Percentiles rank a stretch among this genome's conserved stretches.
phyloP scores from a whole-genome alignment of 108 stramenopile species.

The Epithemia pelagica region DNA sequence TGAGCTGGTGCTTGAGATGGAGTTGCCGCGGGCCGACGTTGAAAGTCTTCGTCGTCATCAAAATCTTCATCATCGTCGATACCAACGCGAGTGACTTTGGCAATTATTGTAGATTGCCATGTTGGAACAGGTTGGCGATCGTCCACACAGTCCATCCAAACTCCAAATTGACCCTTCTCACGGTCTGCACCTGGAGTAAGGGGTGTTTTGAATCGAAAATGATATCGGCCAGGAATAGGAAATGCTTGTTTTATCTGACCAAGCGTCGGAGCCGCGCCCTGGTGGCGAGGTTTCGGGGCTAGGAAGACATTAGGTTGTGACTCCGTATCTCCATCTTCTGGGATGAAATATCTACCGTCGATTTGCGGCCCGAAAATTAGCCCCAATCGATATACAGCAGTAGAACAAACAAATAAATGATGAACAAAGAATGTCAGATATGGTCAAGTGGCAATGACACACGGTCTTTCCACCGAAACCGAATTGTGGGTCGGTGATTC shows the following conservation, averaged over 20 bases:
- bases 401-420: no score
- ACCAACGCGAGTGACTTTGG: slow-evolving; percentile 70
- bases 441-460: no score
- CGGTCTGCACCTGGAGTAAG: slow-evolving; percentile 72
- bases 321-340: slow-evolving; percentile 91
- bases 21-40: slow-evolving; percentile 20
- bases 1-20: slow-evolving; percentile 1
- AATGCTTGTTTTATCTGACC: slow-evolving; percentile 77
- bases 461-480: no score
- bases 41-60: slow-evolving; percentile 38
- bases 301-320: slow-evolving; percentile 89
- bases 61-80: slow-evolving; percentile 68
- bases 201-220: slow-evolving; percentile 94
- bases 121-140: slow-evolving; percentile 64
- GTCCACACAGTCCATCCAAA: slow-evolving; percentile 85
- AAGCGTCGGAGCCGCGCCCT: slow-evolving; percentile 70
- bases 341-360: slow-evolving; percentile 82
- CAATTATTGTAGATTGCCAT: slow-evolving; percentile 66
- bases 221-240: slow-evolving; percentile 90
- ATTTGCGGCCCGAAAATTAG: no score
- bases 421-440: no score
- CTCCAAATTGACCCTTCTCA: slow-evolving; percentile 71
- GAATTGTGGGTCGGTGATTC: no score
- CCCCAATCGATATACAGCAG: no score
- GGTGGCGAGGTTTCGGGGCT: slow-evolving; percentile 69